Percentiles rank a stretch among this genome's conserved stretches.
These are phyloP conservation scores for Fusarium redolens DNA, from an alignment of 2,329 filamentous ascomycete species.

Conservation along the genomic window DNA sequence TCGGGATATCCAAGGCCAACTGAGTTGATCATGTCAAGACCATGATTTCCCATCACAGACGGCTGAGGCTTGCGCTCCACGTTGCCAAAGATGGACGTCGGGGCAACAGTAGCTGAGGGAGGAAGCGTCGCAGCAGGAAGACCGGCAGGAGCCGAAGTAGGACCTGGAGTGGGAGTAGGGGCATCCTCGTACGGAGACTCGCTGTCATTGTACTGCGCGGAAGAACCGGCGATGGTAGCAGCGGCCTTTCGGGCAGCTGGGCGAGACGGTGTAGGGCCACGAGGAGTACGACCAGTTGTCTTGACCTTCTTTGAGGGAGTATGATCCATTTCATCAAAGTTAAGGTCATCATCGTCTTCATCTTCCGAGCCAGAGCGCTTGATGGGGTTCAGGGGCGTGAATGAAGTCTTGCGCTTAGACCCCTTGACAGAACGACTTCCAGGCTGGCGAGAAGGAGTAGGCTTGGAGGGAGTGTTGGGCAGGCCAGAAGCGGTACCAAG, in stretches of 20 bases:
- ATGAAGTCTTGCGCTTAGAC: slow-evolving; percentile 43
- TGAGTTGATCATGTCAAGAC: slow-evolving; percentile 9
- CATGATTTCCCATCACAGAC: background rate
- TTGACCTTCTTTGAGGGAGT: slow-evolving; percentile 54
- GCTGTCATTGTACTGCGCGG: slow-evolving; percentile 45
- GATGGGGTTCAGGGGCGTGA: slow-evolving; percentile 29
- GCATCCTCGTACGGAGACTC: slow-evolving; percentile 44
- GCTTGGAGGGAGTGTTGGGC: slow-evolving; percentile 48
- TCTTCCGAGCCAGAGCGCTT: slow-evolving; percentile 46
- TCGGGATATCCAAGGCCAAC: background rate
- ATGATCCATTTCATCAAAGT: slow-evolving; percentile 49
- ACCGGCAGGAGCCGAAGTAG: background rate
- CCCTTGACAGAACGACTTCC: slow-evolving; percentile 43
- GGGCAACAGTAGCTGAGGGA: background rate
- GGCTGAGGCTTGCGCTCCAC: slow-evolving; percentile 33
- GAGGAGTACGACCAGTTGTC: slow-evolving; percentile 33
- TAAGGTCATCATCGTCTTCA: slow-evolving; percentile 45
- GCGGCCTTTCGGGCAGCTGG: slow-evolving; percentile 48
- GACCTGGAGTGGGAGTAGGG: slow-evolving; percentile 13
- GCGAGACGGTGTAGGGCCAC: slow-evolving; percentile 46
- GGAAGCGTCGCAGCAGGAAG: background rate
- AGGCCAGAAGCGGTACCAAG: slow-evolving; percentile 40
- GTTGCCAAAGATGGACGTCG: slow-evolving; percentile 38
- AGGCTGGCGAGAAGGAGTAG: slow-evolving; percentile 33
- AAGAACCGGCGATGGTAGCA: slow-evolving; percentile 50